Conservation (phyloP, 2,329 filamentous ascomycete species). For the Sporothrix pallida region DNA sequence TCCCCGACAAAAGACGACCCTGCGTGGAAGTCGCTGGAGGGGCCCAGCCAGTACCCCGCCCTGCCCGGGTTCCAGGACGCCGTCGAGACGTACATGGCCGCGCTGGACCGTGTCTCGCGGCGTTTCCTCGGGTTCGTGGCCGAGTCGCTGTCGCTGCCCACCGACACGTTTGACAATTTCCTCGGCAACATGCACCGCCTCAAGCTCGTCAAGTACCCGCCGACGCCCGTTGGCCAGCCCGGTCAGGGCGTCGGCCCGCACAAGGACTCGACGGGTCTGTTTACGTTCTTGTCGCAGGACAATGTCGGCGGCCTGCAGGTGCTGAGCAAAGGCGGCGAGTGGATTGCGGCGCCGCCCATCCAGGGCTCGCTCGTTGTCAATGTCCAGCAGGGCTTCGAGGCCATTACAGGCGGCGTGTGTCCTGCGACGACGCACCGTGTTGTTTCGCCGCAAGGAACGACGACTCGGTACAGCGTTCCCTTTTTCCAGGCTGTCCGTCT, state of each 20-base stretch:
- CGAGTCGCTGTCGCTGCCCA: conserved; percentile 57
- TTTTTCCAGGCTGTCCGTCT: conserved; percentile 58
- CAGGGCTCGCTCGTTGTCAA: conserved; percentile 61
- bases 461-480: conserved; percentile 49
- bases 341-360: conserved; percentile 57
- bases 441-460: conserved; percentile 37
- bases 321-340: conserved; percentile 55
- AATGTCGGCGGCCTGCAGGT: conserved; percentile 59
- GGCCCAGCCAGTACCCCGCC: conserved; percentile 51
- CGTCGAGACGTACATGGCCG: conserved; percentile 56
- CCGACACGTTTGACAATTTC: conserved; percentile 58
- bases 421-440: conserved; percentile 59
- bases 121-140: conserved; percentile 62
- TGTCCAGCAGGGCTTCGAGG: conserved; percentile 64
- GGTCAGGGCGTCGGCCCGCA: conserved; percentile 63
- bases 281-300: conserved; percentile 67
- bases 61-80: conserved; percentile 44
- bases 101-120: conserved; percentile 57
- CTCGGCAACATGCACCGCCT: conserved; percentile 63
- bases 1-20: conserved; percentile 36
- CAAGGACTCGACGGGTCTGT: conserved; percentile 68
- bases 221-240: conserved; percentile 40
- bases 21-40: conserved; percentile 51
- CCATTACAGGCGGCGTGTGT: conserved; percentile 60
- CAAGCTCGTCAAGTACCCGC: conserved; percentile 62